Evolutionary conservation across 495 filamentous ascomycete species (phyloP).

Genomic region (Lasiosphaeriaceae sp.): DNA sequence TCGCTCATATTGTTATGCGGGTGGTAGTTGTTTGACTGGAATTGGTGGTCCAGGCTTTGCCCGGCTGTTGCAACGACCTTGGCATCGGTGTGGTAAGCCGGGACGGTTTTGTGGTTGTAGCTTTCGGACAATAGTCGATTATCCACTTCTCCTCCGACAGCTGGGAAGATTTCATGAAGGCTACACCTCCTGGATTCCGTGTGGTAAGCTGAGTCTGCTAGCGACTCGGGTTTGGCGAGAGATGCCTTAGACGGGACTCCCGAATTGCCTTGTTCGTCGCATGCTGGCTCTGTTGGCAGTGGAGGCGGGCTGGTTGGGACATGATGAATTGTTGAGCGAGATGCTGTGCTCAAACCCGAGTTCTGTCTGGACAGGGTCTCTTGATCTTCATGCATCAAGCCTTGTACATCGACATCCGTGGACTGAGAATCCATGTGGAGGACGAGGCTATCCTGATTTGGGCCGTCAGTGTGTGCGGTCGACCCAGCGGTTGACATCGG

Average conservation of each 20-base stretch:
- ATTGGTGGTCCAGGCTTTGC: no score
- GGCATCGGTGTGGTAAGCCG: neutral
- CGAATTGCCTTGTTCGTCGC: slow-evolving; percentile 1
- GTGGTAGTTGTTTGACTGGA: no score
- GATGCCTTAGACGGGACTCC: neutral
- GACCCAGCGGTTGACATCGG: neutral
- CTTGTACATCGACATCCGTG: slow-evolving; percentile 25
- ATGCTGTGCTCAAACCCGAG: slow-evolving; percentile 21
- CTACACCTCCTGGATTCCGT: slow-evolving; percentile 23
- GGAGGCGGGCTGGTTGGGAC: slow-evolving; percentile 26
- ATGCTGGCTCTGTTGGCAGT: neutral
- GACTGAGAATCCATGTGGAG: slow-evolving; percentile 28
- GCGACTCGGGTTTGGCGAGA: slow-evolving; percentile 9
- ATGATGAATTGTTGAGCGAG: slow-evolving; percentile 25
- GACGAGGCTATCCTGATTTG: slow-evolving; percentile 23
- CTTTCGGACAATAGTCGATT: slow-evolving; percentile 1
- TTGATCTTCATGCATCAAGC: slow-evolving; percentile 26
- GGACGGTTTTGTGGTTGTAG: neutral
- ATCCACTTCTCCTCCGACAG: neutral
- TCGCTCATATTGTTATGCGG: no score
- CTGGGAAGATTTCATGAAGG: slow-evolving; percentile 11
- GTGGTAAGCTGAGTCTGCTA: slow-evolving; percentile 26
- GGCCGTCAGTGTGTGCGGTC: neutral
- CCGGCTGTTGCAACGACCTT: neutral
- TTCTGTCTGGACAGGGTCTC: slow-evolving; percentile 24